A percentile compares a stretch with the other conserved stretches of the same genome.
These are phyloP conservation scores for Trebouxiophyceae sp. DNA, from an alignment of 163 green algal genomes.

Conservation along the genomic window DNA sequence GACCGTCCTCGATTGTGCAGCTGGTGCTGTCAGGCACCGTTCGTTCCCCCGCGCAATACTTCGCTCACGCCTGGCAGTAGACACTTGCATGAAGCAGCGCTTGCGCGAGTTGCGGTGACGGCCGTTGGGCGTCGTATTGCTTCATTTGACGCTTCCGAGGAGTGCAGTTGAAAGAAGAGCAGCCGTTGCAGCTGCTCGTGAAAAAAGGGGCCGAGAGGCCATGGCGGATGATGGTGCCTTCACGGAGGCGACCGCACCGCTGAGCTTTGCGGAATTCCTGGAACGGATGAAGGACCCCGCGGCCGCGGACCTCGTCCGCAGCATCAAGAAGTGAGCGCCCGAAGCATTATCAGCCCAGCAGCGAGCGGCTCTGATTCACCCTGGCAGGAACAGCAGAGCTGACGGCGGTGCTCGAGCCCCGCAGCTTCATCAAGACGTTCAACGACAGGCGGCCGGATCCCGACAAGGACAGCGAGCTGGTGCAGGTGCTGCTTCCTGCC, in stretches of 20 bases:
- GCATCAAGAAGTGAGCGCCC: constrained; percentile 67
- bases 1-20: too few relatives aligned
- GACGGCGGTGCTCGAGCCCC: too few relatives aligned
- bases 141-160: neutral
- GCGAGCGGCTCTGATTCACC: too few relatives aligned
- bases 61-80: neutral
- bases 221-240: constrained; percentile 26
- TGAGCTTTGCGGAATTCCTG: constrained; percentile 62
- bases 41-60: neutral
- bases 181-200: too few relatives aligned
- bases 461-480: constrained; percentile 49
- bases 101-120: neutral
- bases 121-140: neutral
- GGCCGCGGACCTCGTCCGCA: constrained; percentile 73
- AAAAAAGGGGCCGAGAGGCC: too few relatives aligned
- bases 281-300: constrained; percentile 74
- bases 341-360: too few relatives aligned
- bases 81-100: neutral
- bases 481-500: too few relatives aligned
- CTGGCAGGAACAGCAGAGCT: too few relatives aligned
- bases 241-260: constrained; percentile 14
- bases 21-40: neutral
- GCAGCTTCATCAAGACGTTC: constrained; percentile 81
- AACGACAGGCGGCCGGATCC: constrained; percentile 35
- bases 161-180: neutral